A percentile compares a stretch with the other conserved stretches of the same genome.
These are phyloP conservation scores for Tremella fuciformis DNA, from an alignment of 768 basidiomycete species.

Conservation along the genomic window DNA sequence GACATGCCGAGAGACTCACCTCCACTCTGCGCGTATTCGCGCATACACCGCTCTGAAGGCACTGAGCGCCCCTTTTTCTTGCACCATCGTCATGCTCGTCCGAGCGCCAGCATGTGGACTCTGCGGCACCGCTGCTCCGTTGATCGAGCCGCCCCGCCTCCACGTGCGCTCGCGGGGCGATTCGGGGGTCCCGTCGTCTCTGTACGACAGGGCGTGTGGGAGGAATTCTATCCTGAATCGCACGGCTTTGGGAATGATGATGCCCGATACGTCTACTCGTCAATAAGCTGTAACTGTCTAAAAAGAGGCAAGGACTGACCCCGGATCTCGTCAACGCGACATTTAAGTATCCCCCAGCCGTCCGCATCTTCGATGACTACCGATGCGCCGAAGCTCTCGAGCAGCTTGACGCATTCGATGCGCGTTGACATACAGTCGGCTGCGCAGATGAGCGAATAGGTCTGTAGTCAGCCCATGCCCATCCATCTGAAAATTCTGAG, in stretches of 20 bases:
- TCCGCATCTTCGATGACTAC: slow-evolving; percentile 66
- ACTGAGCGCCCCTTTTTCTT: slow-evolving; percentile 81
- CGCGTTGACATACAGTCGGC: slow-evolving; percentile 60
- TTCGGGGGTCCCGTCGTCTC: not conserved
- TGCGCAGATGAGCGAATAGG: slow-evolving; percentile 52
- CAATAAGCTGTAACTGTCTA: slow-evolving; percentile 31
- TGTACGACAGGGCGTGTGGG: slow-evolving; percentile 30
- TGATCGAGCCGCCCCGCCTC: not conserved
- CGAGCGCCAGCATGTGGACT: slow-evolving; percentile 6
- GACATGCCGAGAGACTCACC: slow-evolving; percentile 41
- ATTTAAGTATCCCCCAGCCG: slow-evolving; percentile 68
- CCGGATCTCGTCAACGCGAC: slow-evolving; percentile 67
- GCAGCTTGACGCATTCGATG: slow-evolving; percentile 69
- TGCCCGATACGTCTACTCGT: slow-evolving; percentile 53
- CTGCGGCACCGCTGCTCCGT: too few relatives aligned
- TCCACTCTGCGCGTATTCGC: slow-evolving; percentile 68
- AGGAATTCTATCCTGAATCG: slow-evolving; percentile 80
- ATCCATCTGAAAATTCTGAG: not conserved
- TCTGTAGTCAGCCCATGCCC: slow-evolving; percentile 16
- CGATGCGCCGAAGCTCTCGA: slow-evolving; percentile 69
- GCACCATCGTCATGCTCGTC: slow-evolving; percentile 65
- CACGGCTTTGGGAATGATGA: slow-evolving; percentile 64
- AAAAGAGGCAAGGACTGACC: slow-evolving; percentile 39
- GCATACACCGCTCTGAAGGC: slow-evolving; percentile 72
- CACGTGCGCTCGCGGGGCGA: slow-evolving; percentile 8